Conservation (phyloP, 768 basidiomycete species). For the Antrodiella citrinella region DNA sequence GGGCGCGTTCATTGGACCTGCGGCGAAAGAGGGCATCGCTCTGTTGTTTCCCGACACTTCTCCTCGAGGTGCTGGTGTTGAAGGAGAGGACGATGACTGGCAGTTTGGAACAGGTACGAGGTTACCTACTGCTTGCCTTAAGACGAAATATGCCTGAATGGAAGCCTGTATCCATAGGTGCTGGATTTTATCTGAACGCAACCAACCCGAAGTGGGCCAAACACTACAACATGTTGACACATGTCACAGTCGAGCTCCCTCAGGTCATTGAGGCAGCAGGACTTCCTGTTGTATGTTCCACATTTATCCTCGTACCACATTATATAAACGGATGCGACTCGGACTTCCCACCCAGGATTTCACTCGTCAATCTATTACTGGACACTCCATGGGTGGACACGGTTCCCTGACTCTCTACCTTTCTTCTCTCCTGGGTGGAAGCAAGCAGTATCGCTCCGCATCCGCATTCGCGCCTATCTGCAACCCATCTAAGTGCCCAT, state of each 20-base stretch:
- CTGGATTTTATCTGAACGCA: conserved; percentile 95
- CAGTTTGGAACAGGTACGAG: conserved; percentile 76
- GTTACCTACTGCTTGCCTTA: neutral
- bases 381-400: conserved; percentile 98
- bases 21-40: conserved; percentile 79
- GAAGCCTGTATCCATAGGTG: conserved; percentile 31
- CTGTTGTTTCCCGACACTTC: conserved; percentile 94
- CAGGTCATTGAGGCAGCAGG: conserved; percentile 62
- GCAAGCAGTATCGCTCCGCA: conserved; percentile 69
- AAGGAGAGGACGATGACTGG: conserved; percentile 77
- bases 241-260: conserved; percentile 81
- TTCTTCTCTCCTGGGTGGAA: conserved; percentile 37
- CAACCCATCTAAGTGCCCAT: conserved; percentile 80
- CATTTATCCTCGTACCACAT: neutral
- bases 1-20: conserved; percentile 83
- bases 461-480: conserved; percentile 85
- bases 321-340: no score
- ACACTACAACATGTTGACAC: conserved; percentile 85
- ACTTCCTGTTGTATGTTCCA: conserved; percentile 62
- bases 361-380: conserved; percentile 79
- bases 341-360: conserved; percentile 51
- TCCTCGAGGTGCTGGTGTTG: conserved; percentile 82
- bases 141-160: neutral
- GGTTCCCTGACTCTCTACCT: conserved; percentile 91
- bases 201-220: conserved; percentile 64